Evolutionary conservation across 2,329 filamentous ascomycete genomes (phyloP), one percentile per base, ranked within the genome.

Genomic region (Cladosporium halotolerans): DNA sequence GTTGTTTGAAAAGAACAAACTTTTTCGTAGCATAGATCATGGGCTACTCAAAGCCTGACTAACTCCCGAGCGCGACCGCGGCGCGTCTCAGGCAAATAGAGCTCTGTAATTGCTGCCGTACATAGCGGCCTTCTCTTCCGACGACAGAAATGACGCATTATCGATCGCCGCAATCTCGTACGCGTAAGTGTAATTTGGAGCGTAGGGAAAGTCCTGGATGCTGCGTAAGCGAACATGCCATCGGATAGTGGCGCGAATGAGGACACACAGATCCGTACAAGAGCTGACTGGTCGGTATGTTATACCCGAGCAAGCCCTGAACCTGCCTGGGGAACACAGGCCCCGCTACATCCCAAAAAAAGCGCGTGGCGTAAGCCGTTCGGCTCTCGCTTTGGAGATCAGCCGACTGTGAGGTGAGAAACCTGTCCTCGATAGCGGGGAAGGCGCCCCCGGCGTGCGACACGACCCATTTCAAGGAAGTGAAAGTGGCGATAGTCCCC

Each of bases 381-480:
- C 63, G 61, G n/a, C 62, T 57, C 10, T 64, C 61, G 10, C 59
- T 61, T 1, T 60, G 60, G 0, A 67, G 55, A 6, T 63, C 60
- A 0, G 59, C 46, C 0, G 39, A n/a, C 33, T 46, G 66, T 62
- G 46, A 70, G 65, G 7, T 65, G 62, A 71, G 66, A 46, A 76
- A 70, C 0, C 74, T 68, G 1, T 70, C 68, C 3, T 74, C 54
- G 1, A 76, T 49, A 0, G 73, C 64, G 14, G 73, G 71, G 13
- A 77, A 56, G 1, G 66, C 63, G 2, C 74, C 73, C 2, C 74
- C 76, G 4, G 65, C 63, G 54, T 78, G 76, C 3, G 74, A 70
- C 28, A 78, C 66, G 10, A 77, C 66, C 63, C 72, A 75, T 1
- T 60, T 72, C 53, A 78, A 67, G 36, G 73, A 62, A 0, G 75